Conservation (phyloP, 2,329 filamentous ascomycete species). For the Stemphylium vesicarium region DNA sequence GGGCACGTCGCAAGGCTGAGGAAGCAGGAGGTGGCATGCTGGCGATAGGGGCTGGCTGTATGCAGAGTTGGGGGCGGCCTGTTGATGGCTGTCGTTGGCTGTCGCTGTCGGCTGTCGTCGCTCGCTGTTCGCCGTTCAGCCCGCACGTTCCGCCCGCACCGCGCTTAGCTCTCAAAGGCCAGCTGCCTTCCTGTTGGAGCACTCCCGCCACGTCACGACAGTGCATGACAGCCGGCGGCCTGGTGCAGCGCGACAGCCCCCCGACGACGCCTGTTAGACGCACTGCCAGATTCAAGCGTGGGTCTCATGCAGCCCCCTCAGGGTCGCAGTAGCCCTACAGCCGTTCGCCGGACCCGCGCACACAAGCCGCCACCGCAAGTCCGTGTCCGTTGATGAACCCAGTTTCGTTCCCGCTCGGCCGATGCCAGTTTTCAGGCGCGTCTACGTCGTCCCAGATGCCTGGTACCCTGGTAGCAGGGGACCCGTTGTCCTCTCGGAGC, state of each 20-base stretch:
- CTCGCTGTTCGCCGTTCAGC: constrained; percentile 1
- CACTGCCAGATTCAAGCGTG: constrained; percentile 7
- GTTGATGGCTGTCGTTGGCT: neutral
- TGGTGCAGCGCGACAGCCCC: constrained; percentile 5
- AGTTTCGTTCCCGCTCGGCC: constrained; percentile 6
- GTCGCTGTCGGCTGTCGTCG: constrained; percentile 43
- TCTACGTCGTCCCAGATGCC: constrained; percentile 3
- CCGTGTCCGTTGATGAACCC: neutral
- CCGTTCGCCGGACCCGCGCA: neutral
- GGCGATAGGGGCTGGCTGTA: neutral
- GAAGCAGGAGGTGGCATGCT: too few relatives aligned
- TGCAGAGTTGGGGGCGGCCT: too few relatives aligned
- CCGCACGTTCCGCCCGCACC: neutral
- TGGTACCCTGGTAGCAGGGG: neutral
- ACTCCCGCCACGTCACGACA: neutral
- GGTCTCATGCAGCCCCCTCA: constrained; percentile 4
- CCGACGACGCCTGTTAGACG: constrained; percentile 12
- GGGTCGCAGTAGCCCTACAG: constrained; percentile 3
- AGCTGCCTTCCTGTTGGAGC: neutral
- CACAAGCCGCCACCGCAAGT: constrained; percentile 1
- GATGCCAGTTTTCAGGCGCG: neutral
- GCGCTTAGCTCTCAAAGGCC: constrained; percentile 4
- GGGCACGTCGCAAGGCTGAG: constrained; percentile 5
- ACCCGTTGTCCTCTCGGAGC: constrained; percentile 1
- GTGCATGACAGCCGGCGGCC: neutral